Conservation (phyloP, 345 rosid genomes). For the Gossypium arboreum region DNA sequence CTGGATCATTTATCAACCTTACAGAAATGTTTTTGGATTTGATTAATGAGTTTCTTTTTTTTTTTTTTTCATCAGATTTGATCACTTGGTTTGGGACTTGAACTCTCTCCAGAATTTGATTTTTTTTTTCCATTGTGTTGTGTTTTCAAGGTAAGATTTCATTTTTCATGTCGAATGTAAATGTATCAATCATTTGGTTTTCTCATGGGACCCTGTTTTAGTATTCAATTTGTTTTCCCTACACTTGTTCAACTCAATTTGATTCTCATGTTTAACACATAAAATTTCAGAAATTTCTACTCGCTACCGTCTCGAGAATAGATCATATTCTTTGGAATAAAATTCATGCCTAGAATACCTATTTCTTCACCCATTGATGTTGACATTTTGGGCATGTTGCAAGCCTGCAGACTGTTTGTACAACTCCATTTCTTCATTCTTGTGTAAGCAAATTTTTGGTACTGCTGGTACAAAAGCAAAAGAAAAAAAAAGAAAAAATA, state of each 20-base stretch:
- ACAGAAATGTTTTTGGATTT: background rate
- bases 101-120: background rate
- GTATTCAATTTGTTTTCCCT: background rate
- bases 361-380: constrained; percentile 19
- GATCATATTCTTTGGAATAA: constrained; percentile 54
- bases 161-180: background rate
- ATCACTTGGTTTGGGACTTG: constrained; percentile 2
- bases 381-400: constrained; percentile 27
- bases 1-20: background rate
- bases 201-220: background rate
- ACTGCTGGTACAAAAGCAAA: constrained; percentile 28
- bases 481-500: background rate
- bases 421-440: constrained; percentile 85
- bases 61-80: constrained; percentile 6
- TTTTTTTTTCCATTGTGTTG: background rate
- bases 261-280: background rate
- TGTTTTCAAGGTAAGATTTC: constrained; percentile 6
- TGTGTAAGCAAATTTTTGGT: constrained; percentile 59
- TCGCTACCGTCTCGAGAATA: constrained; percentile 20
- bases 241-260: background rate
- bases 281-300: constrained; percentile 14
- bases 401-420: constrained; percentile 53
- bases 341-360: constrained; percentile 36
- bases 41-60: background rate
- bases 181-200: background rate